These are phyloP conservation scores for Ocimum tenuiflorum DNA, from an alignment of 257 asterid species.

Conservation along the genomic window DNA sequence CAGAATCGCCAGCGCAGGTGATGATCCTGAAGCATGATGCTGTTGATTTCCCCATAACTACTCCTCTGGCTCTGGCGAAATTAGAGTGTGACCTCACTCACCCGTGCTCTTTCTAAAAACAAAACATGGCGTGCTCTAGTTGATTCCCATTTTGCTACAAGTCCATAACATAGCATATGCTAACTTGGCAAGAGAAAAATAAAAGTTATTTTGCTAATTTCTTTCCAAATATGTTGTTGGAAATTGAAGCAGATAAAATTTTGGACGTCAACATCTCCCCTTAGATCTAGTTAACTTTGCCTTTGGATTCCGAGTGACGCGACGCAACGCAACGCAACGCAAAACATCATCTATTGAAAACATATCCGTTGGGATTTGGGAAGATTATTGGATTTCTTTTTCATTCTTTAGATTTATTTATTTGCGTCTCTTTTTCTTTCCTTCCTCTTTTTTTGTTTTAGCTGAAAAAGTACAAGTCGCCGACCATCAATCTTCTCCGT, in stretches of 20 bases:
- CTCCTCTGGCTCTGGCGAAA: slow-evolving; percentile 6
- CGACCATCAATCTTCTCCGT: no score
- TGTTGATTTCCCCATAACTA: slow-evolving; percentile 64
- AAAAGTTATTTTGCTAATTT: no score
- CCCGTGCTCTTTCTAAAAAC: no score
- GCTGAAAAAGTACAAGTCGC: no score
- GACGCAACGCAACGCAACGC: neutral
- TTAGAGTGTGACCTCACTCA: neutral
- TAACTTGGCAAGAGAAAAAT: neutral
- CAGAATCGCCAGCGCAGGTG: slow-evolving; percentile 55
- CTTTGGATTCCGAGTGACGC: slow-evolving; percentile 39
- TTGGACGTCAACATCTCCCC: slow-evolving; percentile 52
- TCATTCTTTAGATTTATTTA: neutral
- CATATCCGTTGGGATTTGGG: slow-evolving; percentile 18
- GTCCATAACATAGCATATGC: neutral
- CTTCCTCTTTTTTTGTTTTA: no score
- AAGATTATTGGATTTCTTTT: neutral
- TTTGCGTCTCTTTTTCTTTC: neutral
- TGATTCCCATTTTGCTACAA: slow-evolving; percentile 54
- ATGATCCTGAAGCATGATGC: slow-evolving; percentile 78
- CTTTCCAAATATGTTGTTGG: slow-evolving; percentile 28
- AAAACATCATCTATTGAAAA: neutral
- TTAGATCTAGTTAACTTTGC: slow-evolving; percentile 36
- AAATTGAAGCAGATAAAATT: slow-evolving; percentile 25
- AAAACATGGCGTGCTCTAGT: slow-evolving; percentile 59